Evolutionary conservation across 2,329 filamentous ascomycete species (phyloP).

Genomic region (Talaromyces rugulosus): DNA sequence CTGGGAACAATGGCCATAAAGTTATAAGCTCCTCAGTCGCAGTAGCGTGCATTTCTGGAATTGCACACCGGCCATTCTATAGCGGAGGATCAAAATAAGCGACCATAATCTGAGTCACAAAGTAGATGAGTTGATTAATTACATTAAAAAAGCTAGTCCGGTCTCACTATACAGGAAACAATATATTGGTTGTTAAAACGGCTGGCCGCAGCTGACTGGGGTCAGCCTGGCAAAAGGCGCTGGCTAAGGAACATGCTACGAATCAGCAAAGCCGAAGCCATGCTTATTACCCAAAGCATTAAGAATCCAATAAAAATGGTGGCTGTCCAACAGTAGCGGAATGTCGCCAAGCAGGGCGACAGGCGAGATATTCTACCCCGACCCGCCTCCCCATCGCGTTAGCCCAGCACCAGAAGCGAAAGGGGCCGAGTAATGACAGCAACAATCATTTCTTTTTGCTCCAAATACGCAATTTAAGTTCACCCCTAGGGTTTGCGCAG

Average conservation of each 20-base stretch:
- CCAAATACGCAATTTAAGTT: neutral
- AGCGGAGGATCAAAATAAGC: neutral
- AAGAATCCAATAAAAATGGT: neutral
- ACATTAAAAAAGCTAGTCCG: neutral
- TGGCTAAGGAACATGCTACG: neutral
- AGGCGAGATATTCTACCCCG: neutral
- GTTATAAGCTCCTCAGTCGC: neutral
- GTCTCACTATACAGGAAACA: neutral
- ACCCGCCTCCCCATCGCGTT: neutral
- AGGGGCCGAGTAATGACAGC: neutral
- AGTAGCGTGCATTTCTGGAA: neutral
- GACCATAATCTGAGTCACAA: neutral
- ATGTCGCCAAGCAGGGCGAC: neutral
- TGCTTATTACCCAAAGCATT: neutral
- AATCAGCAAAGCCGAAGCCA: neutral
- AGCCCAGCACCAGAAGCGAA: neutral
- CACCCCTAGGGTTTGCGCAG: neutral
- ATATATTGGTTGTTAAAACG: neutral
- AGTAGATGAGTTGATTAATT: neutral
- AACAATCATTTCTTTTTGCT: neutral
- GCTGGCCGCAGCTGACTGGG: neutral
- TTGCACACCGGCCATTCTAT: neutral
- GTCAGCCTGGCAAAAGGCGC: neutral
- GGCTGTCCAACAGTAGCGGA: neutral
- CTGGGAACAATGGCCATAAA: neutral